Evolutionary conservation across 345 rosid genomes (phyloP), one percentile per base, ranked within the genome.

Genomic region (Anacardium occidentale): DNA sequence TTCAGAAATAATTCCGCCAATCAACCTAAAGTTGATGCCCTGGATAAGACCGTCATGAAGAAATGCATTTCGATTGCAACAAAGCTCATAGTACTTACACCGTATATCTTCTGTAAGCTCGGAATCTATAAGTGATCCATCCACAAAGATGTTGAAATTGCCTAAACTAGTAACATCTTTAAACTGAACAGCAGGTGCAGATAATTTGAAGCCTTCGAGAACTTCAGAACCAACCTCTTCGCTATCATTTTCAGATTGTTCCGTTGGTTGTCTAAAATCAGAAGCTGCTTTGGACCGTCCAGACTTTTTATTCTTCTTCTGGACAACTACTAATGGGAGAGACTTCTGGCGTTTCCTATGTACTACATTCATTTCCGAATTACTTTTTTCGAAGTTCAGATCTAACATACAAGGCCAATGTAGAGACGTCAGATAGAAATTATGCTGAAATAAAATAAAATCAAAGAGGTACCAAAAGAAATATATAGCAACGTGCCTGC

Each of bases 151-250:
- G 80, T 78, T 79, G 73, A 87, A 85, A 70, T 81, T 68, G 69
- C 83, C 84, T 25, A 83, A 80, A 62, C 72, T 83, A 69, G 75
- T 71, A 45, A 83, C 70, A 29, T 84, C 87, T 58, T 76, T 65
- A 51, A 86, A 83, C 62, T 79, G 80, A 78, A 85, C 60, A 68
- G 80, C 70, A 20, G 78, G 83, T 20, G 71, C 57, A 5, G 85
- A 76, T 68, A 82, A 74, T 60, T 85, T 86, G 77, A 66, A 77
- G 74, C 84, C 90, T 82, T 88, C 92, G 59, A 83, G 70, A 83
- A 86, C 89, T 84, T 85, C 90, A 3, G 90, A 88, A 73, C 84
- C 88, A 58, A 85, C 89, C 34, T 86, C 92, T 74, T 86, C 89
- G 29, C 90, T 88, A 55, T 88, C 92, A 59, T 83, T 84, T 78